phyloP scores from a whole-genome alignment of 2,329 filamentous ascomycete species.

The Paraphoma chrysanthemicola region DNA sequence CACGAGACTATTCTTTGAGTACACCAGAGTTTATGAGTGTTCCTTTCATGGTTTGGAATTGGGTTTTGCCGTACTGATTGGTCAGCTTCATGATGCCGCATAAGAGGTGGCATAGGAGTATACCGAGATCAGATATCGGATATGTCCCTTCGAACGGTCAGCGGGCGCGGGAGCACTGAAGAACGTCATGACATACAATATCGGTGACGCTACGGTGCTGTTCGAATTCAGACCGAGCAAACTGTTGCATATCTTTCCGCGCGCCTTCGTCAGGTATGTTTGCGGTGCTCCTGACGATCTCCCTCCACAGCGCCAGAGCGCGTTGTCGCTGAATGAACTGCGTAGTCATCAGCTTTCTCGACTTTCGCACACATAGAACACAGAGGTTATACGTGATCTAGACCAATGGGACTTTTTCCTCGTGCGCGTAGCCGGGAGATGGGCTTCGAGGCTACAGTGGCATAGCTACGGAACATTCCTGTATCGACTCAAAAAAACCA shows the following conservation, averaged over 20 bases:
- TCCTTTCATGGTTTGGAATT: slow-evolving; percentile 57
- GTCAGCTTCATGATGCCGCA: background rate
- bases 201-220: slow-evolving; percentile 55
- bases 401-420: slow-evolving; percentile 40
- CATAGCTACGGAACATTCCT: slow-evolving; percentile 43
- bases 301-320: slow-evolving; percentile 55
- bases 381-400: slow-evolving; percentile 36
- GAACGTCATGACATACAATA: slow-evolving; percentile 42
- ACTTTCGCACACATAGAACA: too few species aligned
- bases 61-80: slow-evolving; percentile 55
- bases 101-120: slow-evolving; percentile 5
- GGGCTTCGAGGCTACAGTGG: slow-evolving; percentile 37
- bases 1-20: slow-evolving; percentile 25
- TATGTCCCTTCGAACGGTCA: slow-evolving; percentile 48
- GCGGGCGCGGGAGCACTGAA: background rate
- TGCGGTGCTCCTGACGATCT: slow-evolving; percentile 54
- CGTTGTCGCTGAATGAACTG: slow-evolving; percentile 59
- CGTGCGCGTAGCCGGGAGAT: slow-evolving; percentile 37
- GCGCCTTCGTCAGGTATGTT: slow-evolving; percentile 38
- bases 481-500: background rate
- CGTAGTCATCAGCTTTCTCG: slow-evolving; percentile 9
- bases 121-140: slow-evolving; percentile 58
- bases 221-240: slow-evolving; percentile 58
- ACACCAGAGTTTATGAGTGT: slow-evolving; percentile 44
- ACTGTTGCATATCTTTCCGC: slow-evolving; percentile 54